phyloP scores from a whole-genome alignment of 2,329 filamentous ascomycete species.

The Cytospora leucostoma region DNA sequence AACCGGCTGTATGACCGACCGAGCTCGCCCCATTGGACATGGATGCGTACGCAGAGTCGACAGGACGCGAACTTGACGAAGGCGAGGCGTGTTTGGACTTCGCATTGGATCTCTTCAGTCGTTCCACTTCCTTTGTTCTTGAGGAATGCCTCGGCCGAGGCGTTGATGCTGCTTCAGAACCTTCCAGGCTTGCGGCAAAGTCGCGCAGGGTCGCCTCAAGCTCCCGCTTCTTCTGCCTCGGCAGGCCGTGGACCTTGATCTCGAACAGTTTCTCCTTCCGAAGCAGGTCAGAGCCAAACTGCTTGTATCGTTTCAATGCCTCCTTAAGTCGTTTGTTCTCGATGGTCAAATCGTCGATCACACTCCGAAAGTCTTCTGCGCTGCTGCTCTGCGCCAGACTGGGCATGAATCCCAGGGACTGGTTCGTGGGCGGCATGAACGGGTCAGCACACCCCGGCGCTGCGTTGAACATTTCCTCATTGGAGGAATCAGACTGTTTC shows the following conservation, averaged over 20 bases:
- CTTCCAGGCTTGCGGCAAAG: slow-evolving; percentile 66
- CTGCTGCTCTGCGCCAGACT: slow-evolving; percentile 55
- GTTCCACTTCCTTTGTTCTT: slow-evolving; percentile 38
- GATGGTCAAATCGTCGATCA: slow-evolving; percentile 85
- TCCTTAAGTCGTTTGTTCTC: slow-evolving; percentile 80
- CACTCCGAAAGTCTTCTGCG: slow-evolving; percentile 74
- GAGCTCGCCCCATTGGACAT: slow-evolving; percentile 53
- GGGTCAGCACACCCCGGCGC: slow-evolving; percentile 29
- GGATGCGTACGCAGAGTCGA: slow-evolving; percentile 70
- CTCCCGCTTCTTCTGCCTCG: slow-evolving; percentile 72
- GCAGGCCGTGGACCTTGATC: slow-evolving; percentile 74
- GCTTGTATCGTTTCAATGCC: slow-evolving; percentile 70
- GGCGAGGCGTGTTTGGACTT: slow-evolving; percentile 54
- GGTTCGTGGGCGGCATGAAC: slow-evolving; percentile 26
- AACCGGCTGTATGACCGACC: slow-evolving; percentile 40
- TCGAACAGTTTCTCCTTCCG: slow-evolving; percentile 80
- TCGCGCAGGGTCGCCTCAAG: slow-evolving; percentile 72
- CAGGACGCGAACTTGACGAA: slow-evolving; percentile 55
- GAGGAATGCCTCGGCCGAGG: slow-evolving; percentile 45
- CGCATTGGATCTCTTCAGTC: slow-evolving; percentile 46
- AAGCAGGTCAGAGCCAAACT: slow-evolving; percentile 64
- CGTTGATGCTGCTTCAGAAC: slow-evolving; percentile 46
- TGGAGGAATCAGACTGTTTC: slow-evolving; percentile 54
- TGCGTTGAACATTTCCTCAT: slow-evolving; percentile 41
- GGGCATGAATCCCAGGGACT: slow-evolving; percentile 8